Base-by-base conservation (phyloP, 2,329 filamentous ascomycete species). In the Fusarium burgessii region DNA sequence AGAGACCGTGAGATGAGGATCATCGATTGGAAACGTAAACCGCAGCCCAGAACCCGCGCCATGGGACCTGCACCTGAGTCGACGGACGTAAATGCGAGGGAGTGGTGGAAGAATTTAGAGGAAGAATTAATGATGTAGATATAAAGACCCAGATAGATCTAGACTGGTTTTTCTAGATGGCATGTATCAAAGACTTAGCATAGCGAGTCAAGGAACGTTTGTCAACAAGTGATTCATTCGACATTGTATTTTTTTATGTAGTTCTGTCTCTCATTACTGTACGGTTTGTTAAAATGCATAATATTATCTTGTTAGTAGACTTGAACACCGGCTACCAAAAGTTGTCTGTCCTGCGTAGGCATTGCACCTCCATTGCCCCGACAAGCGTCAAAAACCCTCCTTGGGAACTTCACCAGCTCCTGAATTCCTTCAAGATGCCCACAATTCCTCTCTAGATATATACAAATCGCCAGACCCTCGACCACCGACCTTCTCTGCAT, bases 401-500 rank as follows among this genome's bases (percentile, higher is more conserved):
- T 75, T 14, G 74, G 74, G 33, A 64, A 69, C 18, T 51, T 42
- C 5, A 77, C 35, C 23, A 77, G 36, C 46, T 74, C 63, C 36
- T 46, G 29, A 4, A 76, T 61, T 4, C 58, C 66, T 18, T 62
- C 49, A 4, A 64, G 36, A 25, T 72, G 49, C 9, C 41, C 47
- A 32, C 46, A 74, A 13, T 74, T 45, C 13, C 66, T 46, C 42
- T 80, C 77, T 9, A 83, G 36, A 57, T 79, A 82, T n/a, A 78
- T 68, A 36, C 81, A 87, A 25, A 88, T 86, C 2, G 86, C 83
- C 47, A 82, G 79, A n/a, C 84, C 85, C 70, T 88, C 85, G 2
- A 88, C 71, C 32, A 80, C 68, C 7, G 83, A 81, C 47, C 87
- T 80, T 54, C 81, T 78, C 46, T 81, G 78, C 17, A 86, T 66